Percentiles rank a stretch among this genome's conserved stretches.
Conservation (phyloP, 139 green algal species). For the Penium margaritaceum region DNA sequence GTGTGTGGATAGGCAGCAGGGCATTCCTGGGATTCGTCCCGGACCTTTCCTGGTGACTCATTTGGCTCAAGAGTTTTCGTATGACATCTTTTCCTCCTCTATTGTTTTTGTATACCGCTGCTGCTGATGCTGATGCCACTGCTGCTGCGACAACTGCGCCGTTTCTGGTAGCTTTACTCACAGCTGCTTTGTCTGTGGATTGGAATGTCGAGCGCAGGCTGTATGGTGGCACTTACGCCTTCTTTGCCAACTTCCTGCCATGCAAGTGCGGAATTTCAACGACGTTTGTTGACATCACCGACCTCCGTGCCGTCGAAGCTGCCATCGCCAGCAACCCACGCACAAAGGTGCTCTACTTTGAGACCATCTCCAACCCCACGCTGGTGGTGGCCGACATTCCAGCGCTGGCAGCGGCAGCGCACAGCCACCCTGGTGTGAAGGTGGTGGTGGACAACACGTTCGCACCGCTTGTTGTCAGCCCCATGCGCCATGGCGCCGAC, state of each 20-base stretch:
- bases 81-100: no score
- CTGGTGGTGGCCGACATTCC: conserved; percentile 62
- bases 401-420: conserved; percentile 50
- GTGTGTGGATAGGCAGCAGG: no score
- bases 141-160: no score
- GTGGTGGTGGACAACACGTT: conserved; percentile 80
- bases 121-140: no score
- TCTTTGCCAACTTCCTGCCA: conserved; percentile 59
- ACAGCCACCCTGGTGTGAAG: conserved; percentile 16
- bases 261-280: conserved; percentile 11
- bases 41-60: no score
- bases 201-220: no score
- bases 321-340: no score
- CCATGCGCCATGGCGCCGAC: conserved; percentile 56
- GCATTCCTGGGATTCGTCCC: no score
- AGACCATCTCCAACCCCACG: conserved; percentile 64
- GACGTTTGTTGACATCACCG: conserved; percentile 64
- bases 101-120: no score
- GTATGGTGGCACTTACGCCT: conserved; percentile 58
- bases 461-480: conserved; percentile 56
- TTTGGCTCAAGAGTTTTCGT: no score
- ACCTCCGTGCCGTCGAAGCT: conserved; percentile 52
- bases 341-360: conserved; percentile 60
- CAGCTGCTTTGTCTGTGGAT: no score
- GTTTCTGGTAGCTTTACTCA: no score